Evolutionary conservation across 108 stramenopile species (phyloP).

Genomic region (Hondaea fermentalgiana): DNA sequence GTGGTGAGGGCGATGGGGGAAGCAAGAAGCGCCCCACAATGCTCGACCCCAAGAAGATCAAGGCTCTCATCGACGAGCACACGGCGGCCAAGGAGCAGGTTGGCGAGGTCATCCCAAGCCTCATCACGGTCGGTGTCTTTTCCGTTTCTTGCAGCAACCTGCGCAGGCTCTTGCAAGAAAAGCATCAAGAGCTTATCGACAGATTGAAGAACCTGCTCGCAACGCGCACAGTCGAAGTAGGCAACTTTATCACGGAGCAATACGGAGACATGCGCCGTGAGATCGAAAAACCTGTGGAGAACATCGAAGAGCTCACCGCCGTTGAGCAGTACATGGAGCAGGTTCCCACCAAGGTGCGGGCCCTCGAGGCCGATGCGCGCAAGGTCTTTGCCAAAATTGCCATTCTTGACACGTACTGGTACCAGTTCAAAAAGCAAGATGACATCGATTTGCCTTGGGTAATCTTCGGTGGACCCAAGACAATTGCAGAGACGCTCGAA

Average conservation of each 20-base stretch:
- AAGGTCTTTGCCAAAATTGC: conserved; percentile 40
- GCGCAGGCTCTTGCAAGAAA: conserved; percentile 29
- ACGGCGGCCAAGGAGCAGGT: conserved; percentile 22
- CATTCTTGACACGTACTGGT: conserved; percentile 29
- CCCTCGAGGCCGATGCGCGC: conserved; percentile 33
- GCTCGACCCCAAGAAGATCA: conserved; percentile 41
- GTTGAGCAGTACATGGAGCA: conserved; percentile 28
- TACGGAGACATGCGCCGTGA: conserved; percentile 29
- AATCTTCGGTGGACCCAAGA: conserved; percentile 37
- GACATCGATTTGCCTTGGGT: conserved; percentile 42
- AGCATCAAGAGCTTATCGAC: conserved; percentile 38
- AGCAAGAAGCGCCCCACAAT: conserved; percentile 7
- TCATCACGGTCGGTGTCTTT: conserved; percentile 44
- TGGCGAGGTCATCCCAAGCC: conserved; percentile 9
- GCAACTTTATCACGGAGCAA: conserved; percentile 14
- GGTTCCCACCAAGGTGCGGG: conserved; percentile 26
- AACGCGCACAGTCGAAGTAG: conserved; percentile 19
- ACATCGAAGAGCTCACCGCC: conserved; percentile 51
- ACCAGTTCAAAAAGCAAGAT: conserved; percentile 9
- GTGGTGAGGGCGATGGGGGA: background rate
- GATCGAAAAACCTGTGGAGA: conserved; percentile 32
- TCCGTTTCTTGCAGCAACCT: conserved; percentile 27
- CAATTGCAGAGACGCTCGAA: conserved; percentile 31
- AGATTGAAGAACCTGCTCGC: conserved; percentile 27
- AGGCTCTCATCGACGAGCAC: conserved; percentile 35